Evolutionary conservation across 345 rosid species (phyloP).

Genomic region (Arabidopsis suecica): DNA sequence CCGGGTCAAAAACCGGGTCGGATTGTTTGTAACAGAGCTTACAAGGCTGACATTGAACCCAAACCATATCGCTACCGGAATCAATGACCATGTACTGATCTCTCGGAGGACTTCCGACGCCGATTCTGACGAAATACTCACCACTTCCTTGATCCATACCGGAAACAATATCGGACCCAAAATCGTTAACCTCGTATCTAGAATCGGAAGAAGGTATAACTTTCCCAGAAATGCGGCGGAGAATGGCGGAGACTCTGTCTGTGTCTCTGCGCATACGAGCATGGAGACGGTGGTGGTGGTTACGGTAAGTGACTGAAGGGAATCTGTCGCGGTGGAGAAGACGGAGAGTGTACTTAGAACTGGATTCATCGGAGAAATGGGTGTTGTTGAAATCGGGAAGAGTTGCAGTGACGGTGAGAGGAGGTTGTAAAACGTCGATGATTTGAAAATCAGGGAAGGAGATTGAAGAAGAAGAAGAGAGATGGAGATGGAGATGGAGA

Average conservation of each 20-base stretch:
- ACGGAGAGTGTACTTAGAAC: constrained; percentile 47
- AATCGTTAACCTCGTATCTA: constrained; percentile 50
- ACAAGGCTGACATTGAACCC: constrained; percentile 99
- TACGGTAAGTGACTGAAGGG: constrained; percentile 36
- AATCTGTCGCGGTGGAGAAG: constrained; percentile 76
- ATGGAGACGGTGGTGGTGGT: constrained; percentile 59
- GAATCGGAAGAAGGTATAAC: neutral
- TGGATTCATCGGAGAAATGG: constrained; percentile 23
- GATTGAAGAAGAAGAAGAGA: constrained; percentile 26
- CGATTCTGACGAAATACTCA: constrained; percentile 86
- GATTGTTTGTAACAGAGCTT: constrained; percentile 82
- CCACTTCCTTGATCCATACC: constrained; percentile 99
- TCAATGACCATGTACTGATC: constrained; percentile 91
- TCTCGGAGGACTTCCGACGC: constrained; percentile 88
- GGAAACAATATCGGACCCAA: constrained; percentile 89
- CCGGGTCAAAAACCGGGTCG: constrained; percentile 94
- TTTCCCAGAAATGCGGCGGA: constrained; percentile 54
- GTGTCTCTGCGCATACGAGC: constrained; percentile 74
- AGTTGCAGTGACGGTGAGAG: constrained; percentile 34
- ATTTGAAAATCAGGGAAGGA: constrained; percentile 48
- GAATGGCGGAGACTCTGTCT: constrained; percentile 59
- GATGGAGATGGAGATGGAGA: constrained; percentile 25
- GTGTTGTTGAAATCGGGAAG: constrained; percentile 37
- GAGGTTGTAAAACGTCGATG: constrained; percentile 41
- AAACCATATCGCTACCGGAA: constrained; percentile 94